Evolutionary conservation across 768 basidiomycete species (phyloP).

Genomic region (Mycena filopes): DNA sequence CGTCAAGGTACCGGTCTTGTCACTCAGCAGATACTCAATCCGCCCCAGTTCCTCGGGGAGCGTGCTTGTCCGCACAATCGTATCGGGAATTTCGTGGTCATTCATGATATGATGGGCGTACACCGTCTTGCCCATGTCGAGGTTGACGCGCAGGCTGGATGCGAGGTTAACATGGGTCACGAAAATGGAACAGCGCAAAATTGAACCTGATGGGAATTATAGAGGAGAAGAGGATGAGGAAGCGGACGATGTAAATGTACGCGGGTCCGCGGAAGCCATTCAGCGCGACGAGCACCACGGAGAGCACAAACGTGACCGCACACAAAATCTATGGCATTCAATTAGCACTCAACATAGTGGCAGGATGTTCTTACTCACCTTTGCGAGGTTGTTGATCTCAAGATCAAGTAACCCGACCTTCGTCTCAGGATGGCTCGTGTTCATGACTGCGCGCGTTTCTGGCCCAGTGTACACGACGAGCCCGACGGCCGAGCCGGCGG

Average conservation of each 20-base stretch:
- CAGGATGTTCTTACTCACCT: constrained; percentile 58
- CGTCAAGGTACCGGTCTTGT: constrained; percentile 98
- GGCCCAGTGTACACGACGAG: constrained; percentile 94
- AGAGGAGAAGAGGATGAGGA: constrained; percentile 97
- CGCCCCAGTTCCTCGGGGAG: constrained; percentile 96
- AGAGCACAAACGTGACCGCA: constrained; percentile 91
- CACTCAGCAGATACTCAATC: constrained; percentile 94
- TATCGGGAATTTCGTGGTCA: constrained; percentile 91
- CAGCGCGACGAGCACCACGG: constrained; percentile 90
- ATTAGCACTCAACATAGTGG: neutral
- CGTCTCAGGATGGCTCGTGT: constrained; percentile 95
- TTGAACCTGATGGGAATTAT: constrained; percentile 98
- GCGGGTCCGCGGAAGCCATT: constrained; percentile 96
- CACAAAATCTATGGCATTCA: constrained; percentile 75
- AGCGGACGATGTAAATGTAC: constrained; percentile 97
- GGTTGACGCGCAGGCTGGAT: constrained; percentile 92
- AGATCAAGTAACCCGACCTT: constrained; percentile 92
- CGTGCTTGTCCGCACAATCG: constrained; percentile 97
- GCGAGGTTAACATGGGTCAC: neutral
- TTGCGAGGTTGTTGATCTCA: constrained; percentile 95
- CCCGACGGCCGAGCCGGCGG: constrained; percentile 92
- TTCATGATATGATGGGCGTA: constrained; percentile 97
- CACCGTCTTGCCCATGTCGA: constrained; percentile 99
- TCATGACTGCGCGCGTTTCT: constrained; percentile 98
- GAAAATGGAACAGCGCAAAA: constrained; percentile 11